phyloP scores from a whole-genome alignment of 768 basidiomycete species.

The Tricholoma hemisulphureum region DNA sequence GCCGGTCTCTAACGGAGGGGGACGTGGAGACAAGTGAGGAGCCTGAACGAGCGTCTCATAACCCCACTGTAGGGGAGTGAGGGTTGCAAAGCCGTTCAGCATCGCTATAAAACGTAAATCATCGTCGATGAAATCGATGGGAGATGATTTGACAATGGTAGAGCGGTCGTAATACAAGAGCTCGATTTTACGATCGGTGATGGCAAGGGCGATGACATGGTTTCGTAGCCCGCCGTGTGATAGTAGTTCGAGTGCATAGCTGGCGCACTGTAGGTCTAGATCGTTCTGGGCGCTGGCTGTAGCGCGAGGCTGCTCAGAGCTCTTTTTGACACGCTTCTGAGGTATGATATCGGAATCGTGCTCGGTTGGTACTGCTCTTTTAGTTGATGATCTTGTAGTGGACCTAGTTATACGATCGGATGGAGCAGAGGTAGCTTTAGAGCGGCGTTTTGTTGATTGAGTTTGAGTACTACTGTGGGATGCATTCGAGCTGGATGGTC shows the following conservation, averaged over 20 bases:
- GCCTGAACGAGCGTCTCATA: not conserved
- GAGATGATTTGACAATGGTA: not conserved
- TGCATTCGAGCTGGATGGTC: not conserved
- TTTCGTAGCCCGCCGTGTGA: not conserved
- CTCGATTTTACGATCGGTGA: not conserved
- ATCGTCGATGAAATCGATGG: not conserved
- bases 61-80: not conserved
- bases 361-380: not conserved
- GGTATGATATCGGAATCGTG: not conserved
- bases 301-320: not conserved
- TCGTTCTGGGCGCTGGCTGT: not conserved
- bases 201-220: not conserved
- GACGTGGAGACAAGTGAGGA: not conserved
- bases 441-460: no score
- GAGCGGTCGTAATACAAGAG: not conserved
- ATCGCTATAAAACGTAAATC: not conserved
- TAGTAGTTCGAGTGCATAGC: not conserved
- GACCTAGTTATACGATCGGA: not conserved
- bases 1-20: not conserved
- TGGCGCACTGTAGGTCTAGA: not conserved
- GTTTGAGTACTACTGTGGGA: not conserved
- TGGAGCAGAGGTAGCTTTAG: not conserved
- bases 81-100: not conserved
- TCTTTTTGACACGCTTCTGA: not conserved
- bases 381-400: not conserved